Evolutionary conservation across 306 rosid species (phyloP).

Genomic region (Cercis canadensis): DNA sequence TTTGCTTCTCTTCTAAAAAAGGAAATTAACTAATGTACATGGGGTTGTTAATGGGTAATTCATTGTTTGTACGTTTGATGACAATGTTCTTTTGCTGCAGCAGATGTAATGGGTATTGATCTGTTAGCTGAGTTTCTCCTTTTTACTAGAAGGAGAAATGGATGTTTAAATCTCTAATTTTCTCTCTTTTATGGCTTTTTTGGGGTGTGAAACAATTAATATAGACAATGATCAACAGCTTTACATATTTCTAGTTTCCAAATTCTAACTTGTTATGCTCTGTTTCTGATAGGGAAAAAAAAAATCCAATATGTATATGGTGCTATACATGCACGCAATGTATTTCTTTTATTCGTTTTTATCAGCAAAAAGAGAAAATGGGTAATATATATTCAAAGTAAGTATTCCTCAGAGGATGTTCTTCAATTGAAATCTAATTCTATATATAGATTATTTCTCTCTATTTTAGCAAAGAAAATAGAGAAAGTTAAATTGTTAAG

Average conservation of each 20-base stretch:
- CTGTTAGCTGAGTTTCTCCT: conserved; percentile 40
- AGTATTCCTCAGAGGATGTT: neutral
- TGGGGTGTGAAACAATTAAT: conserved; percentile 51
- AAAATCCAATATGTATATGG: conserved; percentile 1
- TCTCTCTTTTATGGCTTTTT: neutral
- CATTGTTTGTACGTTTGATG: conserved; percentile 52
- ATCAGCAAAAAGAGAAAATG: neutral
- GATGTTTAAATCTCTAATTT: conserved; percentile 42
- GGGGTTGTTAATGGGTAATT: conserved; percentile 42
- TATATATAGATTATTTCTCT: neutral
- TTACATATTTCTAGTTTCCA: conserved; percentile 35
- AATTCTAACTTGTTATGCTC: conserved; percentile 1
- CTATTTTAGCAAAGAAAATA: neutral
- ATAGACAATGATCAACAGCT: conserved; percentile 54
- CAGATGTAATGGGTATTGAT: conserved; percentile 43
- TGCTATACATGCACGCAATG: conserved; percentile 26
- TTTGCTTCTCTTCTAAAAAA: conserved; percentile 40
- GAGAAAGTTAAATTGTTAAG: no score
- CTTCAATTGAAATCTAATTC: neutral
- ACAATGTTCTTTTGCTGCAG: conserved; percentile 41
- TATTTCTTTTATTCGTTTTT: no score
- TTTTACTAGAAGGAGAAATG: conserved; percentile 42
- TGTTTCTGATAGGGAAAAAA: no score
- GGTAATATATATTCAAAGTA: neutral
- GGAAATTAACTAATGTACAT: conserved; percentile 56